These are phyloP conservation scores for Aquilaria yunnanensis DNA, from an alignment of 345 rosid genomes.

Conservation along the genomic window DNA sequence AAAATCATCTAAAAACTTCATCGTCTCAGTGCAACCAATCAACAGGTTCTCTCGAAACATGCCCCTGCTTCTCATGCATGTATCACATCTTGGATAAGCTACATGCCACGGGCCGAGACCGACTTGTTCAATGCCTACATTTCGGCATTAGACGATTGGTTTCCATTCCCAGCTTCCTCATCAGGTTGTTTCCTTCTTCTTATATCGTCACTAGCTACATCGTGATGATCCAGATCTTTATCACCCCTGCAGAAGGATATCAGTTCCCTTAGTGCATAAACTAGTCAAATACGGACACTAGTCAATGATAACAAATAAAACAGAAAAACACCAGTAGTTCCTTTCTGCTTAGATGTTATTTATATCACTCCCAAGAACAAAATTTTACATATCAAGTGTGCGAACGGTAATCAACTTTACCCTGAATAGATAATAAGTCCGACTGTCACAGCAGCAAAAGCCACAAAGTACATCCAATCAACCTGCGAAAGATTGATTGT, in stretches of 20 bases:
- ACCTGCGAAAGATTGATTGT: constrained; percentile 28
- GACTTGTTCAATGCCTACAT: too few species aligned
- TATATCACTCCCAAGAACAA: background rate
- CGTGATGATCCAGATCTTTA: constrained; percentile 31
- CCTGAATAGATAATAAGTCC: constrained; percentile 77
- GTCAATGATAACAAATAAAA: too few species aligned
- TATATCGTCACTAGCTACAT: constrained; percentile 32
- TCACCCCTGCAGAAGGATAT: constrained; percentile 35
- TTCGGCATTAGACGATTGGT: background rate
- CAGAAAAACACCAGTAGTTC: too few species aligned
- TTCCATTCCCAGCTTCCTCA: constrained; percentile 28
- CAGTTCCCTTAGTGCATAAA: too few species aligned
- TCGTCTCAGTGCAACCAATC: too few species aligned
- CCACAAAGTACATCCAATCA: constrained; percentile 87
- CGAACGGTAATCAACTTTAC: constrained; percentile 24
- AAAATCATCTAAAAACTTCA: too few species aligned
- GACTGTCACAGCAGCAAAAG: constrained; percentile 63
- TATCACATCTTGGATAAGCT: too few species aligned
- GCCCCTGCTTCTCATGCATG: too few species aligned
- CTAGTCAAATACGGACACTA: too few species aligned
- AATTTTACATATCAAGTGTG: background rate
- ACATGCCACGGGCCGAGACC: too few species aligned
- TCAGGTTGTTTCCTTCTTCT: constrained; percentile 33
- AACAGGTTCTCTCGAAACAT: too few species aligned
- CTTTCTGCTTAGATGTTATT: too few species aligned